Evolutionary conservation across 257 asterid genomes (phyloP), one percentile per base, ranked within the genome.

Genomic region (Mentha longifolia): DNA sequence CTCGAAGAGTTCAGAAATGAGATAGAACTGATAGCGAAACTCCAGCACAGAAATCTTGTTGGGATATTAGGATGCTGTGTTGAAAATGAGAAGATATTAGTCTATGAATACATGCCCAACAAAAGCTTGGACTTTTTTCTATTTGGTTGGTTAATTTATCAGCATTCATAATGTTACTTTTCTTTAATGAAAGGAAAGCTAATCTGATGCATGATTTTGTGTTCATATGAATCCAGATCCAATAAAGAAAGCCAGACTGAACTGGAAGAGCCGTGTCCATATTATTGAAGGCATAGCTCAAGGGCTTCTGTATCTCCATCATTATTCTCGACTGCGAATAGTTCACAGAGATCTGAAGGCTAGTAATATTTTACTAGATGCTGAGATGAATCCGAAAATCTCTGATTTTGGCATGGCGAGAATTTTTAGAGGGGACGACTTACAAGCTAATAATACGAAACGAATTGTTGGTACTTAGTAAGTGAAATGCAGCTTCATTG

Each of bases 11-110:
- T 59, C 45, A 59, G 7, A 15, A 59, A 59, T 8, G 65, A 59
- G 17, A 14, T 20, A 31, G 25, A 59, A 15, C 22, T 59, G 45
- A 59, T 59, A 13, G 45, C 65, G 22, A 59, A 59, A 15, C 45
- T 59, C 7, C 65, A 59, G 16, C 65, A 59, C 14, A 31, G 65
- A 31, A 59, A 59, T 59, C 65, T 59, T 31, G 65, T 59, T 0
- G 45, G 65, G 45, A 78, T 73, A 25, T 64, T 73, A 31, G 65
- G 65, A 7, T 59, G 22, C 7, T 59, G 65, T 22, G 8, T 13
- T 0, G 65, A 59, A 15, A 7, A 31, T 33, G 25, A 59, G 45
- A 59, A 59, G 3, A 59, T 59, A 31, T n/a, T 59, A 31, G 65
- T 59, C 22, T 59, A 59, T 0, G 65, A 59, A 59, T 59, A 59